A percentile compares a stretch with the other conserved stretches of the same genome.
Conservation (phyloP, 1,284 basidiomycete genomes). For the Wallemia hederae region DNA sequence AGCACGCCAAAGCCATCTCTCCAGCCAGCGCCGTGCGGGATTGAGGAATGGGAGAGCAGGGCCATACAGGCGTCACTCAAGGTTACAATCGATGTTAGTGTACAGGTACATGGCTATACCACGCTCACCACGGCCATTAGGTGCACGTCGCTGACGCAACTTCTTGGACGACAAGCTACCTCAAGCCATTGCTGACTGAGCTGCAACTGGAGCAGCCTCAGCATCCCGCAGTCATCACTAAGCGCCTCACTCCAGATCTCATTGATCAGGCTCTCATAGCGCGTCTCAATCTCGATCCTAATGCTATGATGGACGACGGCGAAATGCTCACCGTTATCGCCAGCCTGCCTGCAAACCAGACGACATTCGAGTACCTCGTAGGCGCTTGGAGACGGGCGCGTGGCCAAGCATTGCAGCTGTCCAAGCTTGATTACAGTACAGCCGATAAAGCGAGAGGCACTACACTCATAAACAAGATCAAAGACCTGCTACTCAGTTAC, state of each 20-base stretch:
- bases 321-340: slow-evolving; percentile 49
- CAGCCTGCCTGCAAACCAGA: slow-evolving; percentile 45
- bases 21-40: not conserved
- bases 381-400: slow-evolving; percentile 64
- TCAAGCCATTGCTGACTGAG: not conserved
- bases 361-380: slow-evolving; percentile 67
- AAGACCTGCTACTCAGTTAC: slow-evolving; percentile 61
- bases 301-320: slow-evolving; percentile 47
- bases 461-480: slow-evolving; percentile 35
- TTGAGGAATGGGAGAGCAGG: not conserved
- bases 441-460: slow-evolving; percentile 32
- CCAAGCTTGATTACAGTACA: slow-evolving; percentile 27
- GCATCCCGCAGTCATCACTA: not conserved
- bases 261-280: slow-evolving; percentile 59
- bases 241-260: slow-evolving; percentile 25
- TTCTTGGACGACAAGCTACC: not conserved
- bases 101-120: not conserved
- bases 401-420: slow-evolving; percentile 17
- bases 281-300: slow-evolving; percentile 51
- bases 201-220: slow-evolving; percentile 2
- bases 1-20: not conserved
- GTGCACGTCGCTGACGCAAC: not conserved
- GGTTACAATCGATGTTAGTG: not conserved
- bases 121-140: not conserved
- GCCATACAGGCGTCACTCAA: not conserved